Conservation (phyloP, 768 basidiomycete genomes). For the Strobilomyces confusus region DNA sequence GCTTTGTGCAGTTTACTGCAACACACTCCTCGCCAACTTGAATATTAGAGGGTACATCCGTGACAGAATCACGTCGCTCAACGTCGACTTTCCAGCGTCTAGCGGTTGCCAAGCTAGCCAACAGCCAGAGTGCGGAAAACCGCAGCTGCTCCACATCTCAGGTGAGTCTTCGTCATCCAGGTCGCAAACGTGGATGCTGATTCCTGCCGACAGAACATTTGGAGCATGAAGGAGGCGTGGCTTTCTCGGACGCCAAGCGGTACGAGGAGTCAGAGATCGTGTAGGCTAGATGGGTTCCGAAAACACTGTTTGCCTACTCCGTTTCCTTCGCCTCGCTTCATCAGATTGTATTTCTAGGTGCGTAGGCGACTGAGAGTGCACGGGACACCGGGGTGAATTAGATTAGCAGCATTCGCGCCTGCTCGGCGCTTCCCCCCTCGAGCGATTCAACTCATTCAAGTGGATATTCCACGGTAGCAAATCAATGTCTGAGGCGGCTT, state of each 20-base stretch:
- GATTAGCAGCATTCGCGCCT: too few relatives aligned
- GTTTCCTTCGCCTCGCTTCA: neutral
- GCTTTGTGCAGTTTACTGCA: conserved; percentile 2
- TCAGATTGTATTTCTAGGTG: too few relatives aligned
- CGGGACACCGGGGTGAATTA: too few relatives aligned
- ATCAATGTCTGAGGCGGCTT: too few relatives aligned
- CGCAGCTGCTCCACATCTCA: neutral
- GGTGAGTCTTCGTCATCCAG: neutral
- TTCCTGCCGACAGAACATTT: neutral
- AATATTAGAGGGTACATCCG: neutral
- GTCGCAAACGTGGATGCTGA: neutral
- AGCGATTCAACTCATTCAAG: too few relatives aligned
- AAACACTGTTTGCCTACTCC: too few relatives aligned
- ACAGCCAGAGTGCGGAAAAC: neutral
- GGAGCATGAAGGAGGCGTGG: neutral
- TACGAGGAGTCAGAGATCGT: neutral
- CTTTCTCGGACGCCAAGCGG: neutral
- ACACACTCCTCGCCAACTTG: conserved; percentile 4
- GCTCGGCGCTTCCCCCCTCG: too few relatives aligned
- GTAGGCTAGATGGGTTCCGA: neutral
- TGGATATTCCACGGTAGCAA: too few relatives aligned
- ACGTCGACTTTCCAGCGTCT: neutral
- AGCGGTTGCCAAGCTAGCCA: too few relatives aligned
- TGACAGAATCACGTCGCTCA: neutral
- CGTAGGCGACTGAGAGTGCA: too few relatives aligned